Evolutionary conservation across 2,329 filamentous ascomycete species (phyloP), one percentile per base, ranked within the genome.

Genomic region (Fusarium lateritium): DNA sequence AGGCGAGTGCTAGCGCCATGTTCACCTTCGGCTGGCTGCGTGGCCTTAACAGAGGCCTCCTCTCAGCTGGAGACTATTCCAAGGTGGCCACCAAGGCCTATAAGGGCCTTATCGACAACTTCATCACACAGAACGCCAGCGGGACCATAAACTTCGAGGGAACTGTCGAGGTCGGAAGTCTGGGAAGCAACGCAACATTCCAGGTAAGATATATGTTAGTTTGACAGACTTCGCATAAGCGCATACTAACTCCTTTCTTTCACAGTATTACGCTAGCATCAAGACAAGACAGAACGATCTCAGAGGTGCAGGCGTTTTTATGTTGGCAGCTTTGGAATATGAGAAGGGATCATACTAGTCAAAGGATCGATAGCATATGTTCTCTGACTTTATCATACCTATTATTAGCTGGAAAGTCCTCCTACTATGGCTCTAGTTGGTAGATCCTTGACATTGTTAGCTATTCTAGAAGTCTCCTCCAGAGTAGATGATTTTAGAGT

Each of bases 1-100:
- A 90, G 76, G 85, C 84, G 39, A 87, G 86, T 36, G 87, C 83
- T 9, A 85, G 84, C 6, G 86, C 85, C 10, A 87, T 89, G 83
- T 89, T 88, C 64, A 79, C 81, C 0, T 86, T 85, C 55, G 82
- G 84, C 1, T 75, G 87, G 59, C 74, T 88, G 6, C 83, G 81
- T 64, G 86, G 75, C 3, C 6, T 76, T 2, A 71, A 71, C n/a
- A 46, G 57, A 14, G 76, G 76, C 1, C 50, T 75, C 11, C 22
- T 79, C 3, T 57, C 69, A 3, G 39, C 63, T 17, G 31, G 40
- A 1, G 46, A 61, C 5, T 77, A 73, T 8, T 47, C 52, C 1
- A 34, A 28, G 1, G 55, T 60, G 1, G 73, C 76, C 0, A 49
- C 54, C 15, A 71, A 69, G 49, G 73, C 75, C 0, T 76, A 75